These are phyloP conservation scores for Bruguiera hainesii DNA, from an alignment of 441 rosid species.

Conservation along the genomic window DNA sequence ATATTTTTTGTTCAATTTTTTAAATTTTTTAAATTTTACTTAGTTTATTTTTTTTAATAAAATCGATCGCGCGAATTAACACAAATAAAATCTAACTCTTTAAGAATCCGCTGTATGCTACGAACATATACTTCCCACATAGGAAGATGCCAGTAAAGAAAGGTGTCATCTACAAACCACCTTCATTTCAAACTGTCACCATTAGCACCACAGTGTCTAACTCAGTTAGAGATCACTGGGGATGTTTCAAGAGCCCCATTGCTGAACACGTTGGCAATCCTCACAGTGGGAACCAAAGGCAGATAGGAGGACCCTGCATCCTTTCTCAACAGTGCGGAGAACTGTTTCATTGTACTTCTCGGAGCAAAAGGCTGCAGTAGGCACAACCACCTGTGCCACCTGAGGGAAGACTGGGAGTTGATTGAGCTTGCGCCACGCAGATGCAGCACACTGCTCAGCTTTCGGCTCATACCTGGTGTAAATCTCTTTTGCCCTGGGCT, in stretches of 20 bases:
- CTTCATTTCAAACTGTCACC: not conserved
- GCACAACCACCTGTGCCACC: constrained; percentile 68
- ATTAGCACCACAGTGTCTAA: not conserved
- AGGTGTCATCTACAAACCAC: not conserved
- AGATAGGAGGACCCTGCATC: constrained; percentile 68
- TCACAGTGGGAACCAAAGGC: constrained; percentile 84
- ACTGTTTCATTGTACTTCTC: constrained; percentile 85
- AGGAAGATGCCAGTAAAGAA: not conserved
- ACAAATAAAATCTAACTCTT: too few relatives aligned
- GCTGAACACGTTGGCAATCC: constrained; percentile 64
- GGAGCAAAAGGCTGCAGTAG: constrained; percentile 72
- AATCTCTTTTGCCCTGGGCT: constrained; percentile 76
- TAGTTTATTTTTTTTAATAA: too few relatives aligned
- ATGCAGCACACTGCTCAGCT: constrained; percentile 75
- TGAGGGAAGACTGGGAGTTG: constrained; percentile 79
- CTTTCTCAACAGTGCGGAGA: constrained; percentile 60
- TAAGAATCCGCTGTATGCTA: too few relatives aligned
- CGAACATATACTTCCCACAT: too few relatives aligned
- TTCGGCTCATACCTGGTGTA: constrained; percentile 80
- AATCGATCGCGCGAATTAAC: too few relatives aligned
- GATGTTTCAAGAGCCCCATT: constrained; percentile 31
- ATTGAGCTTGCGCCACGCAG: constrained; percentile 80
- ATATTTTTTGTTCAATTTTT: too few relatives aligned
- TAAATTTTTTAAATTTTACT: too few relatives aligned
- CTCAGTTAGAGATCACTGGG: constrained; percentile 33